These are phyloP conservation scores for Phytopythium montanum DNA, from an alignment of 352 stramenopile genomes.

Conservation along the genomic window DNA sequence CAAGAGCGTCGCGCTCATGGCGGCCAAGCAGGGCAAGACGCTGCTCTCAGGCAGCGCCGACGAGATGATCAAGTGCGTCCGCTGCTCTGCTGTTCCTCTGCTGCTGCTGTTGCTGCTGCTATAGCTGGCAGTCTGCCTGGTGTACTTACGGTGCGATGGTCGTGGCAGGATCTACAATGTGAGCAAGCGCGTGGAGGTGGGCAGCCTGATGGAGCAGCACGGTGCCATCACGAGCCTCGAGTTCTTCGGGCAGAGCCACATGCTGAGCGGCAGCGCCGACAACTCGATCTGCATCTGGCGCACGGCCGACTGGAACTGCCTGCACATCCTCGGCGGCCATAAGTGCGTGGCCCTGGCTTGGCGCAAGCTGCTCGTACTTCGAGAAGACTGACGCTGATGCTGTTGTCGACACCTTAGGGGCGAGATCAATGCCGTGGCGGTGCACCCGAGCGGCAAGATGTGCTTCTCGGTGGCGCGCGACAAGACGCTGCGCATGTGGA, in stretches of 20 bases:
- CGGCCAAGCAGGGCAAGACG: conserved; percentile 74
- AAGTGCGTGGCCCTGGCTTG: conserved; percentile 42
- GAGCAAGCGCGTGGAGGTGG: conserved; percentile 84
- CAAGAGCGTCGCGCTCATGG: conserved; percentile 83
- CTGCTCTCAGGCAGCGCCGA: conserved; percentile 79
- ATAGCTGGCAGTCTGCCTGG: not conserved
- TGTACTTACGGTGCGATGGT: not conserved
- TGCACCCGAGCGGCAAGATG: conserved; percentile 87
- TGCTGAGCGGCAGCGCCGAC: conserved; percentile 86
- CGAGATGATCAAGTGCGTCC: conserved; percentile 84
- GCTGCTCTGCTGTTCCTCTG: rapidly evolving
- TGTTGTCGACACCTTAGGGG: conserved; percentile 27
- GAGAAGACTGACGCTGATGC: not conserved
- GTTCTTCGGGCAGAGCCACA: conserved; percentile 83
- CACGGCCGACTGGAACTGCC: conserved; percentile 86
- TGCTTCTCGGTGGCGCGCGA: conserved; percentile 84
- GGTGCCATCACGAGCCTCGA: conserved; percentile 83
- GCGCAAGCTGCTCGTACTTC: conserved; percentile 1
- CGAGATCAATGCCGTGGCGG: conserved; percentile 78
- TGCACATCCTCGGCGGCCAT: conserved; percentile 88
- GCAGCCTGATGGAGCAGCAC: conserved; percentile 85
- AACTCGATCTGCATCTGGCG: conserved; percentile 90
- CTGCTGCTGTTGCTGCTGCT: too few relatives aligned
- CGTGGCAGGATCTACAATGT: conserved; percentile 82
- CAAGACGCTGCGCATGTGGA: conserved; percentile 88